These are phyloP conservation scores for Tinospora cordifolia DNA, from an alignment of 164 flowering plant species.

Conservation along the genomic window DNA sequence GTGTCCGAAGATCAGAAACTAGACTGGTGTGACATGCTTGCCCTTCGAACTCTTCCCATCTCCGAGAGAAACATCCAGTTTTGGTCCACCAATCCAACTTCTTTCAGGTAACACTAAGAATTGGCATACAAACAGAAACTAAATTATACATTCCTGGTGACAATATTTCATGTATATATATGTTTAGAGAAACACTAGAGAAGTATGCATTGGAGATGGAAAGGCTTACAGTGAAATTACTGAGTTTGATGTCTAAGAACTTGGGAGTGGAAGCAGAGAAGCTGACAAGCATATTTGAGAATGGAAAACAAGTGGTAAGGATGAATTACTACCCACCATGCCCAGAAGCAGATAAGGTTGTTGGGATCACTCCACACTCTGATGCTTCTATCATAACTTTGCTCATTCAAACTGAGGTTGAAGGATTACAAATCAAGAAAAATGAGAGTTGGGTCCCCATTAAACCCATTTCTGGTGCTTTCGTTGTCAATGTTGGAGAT, in stretches of 20 bases:
- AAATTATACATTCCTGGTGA: no score
- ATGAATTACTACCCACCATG: conserved; percentile 9
- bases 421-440: conserved; percentile 1
- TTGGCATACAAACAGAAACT: no score
- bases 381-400: neutral
- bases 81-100: neutral
- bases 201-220: neutral
- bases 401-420: neutral
- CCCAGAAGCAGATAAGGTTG: conserved; percentile 2
- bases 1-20: conserved; percentile 13
- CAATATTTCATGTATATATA: no score
- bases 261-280: neutral
- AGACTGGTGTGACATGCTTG: conserved; percentile 11
- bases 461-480: neutral
- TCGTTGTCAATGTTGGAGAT: neutral
- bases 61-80: neutral
- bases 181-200: neutral
- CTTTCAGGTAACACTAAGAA: conserved; percentile 2
- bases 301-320: neutral
- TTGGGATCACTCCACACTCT: conserved; percentile 6
- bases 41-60: neutral
- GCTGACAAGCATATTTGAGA: conserved; percentile 1
- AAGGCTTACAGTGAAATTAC: neutral
- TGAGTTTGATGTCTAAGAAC: conserved; percentile 4
- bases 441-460: neutral